Conservation (phyloP, 2,329 filamentous ascomycete species). For the Aspergillus phoenicis region DNA sequence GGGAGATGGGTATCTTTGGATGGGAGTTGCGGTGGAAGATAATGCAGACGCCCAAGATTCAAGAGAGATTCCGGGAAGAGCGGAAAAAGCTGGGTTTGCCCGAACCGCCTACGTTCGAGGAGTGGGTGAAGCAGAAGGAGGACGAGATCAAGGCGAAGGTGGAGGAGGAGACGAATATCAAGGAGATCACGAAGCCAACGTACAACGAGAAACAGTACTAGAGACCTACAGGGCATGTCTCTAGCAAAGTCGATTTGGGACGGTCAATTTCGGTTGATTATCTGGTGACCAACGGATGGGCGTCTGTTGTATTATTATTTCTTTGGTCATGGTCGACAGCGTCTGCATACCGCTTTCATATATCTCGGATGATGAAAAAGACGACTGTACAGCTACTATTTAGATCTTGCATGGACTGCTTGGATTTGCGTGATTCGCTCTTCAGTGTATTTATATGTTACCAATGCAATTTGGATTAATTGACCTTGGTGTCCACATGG, state of each 20-base stretch:
- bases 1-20: conserved; percentile 83
- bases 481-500: background rate
- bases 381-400: conserved; percentile 7
- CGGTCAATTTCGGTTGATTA: conserved; percentile 8
- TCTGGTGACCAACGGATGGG: conserved; percentile 13
- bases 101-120: conserved; percentile 47
- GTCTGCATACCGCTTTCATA: conserved; percentile 9
- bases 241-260: background rate
- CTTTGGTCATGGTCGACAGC: conserved; percentile 16
- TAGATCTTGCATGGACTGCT: conserved; percentile 15
- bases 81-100: conserved; percentile 67
- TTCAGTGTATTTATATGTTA: conserved; percentile 40
- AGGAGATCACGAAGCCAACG: conserved; percentile 35
- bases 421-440: conserved; percentile 30
- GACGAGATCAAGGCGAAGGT: conserved; percentile 43
- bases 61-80: conserved; percentile 67
- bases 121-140: conserved; percentile 49
- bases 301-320: conserved; percentile 27
- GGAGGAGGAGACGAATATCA: conserved; percentile 37
- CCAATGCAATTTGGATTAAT: conserved; percentile 25
- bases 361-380: background rate
- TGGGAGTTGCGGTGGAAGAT: conserved; percentile 90
- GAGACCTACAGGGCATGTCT: conserved; percentile 3
- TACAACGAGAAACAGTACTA: conserved; percentile 34
- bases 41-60: conserved; percentile 74